A percentile compares a stretch with the other conserved stretches of the same genome.
phyloP scores from a whole-genome alignment of 805 yeast species.

The Pichia paraexigua region DNA sequence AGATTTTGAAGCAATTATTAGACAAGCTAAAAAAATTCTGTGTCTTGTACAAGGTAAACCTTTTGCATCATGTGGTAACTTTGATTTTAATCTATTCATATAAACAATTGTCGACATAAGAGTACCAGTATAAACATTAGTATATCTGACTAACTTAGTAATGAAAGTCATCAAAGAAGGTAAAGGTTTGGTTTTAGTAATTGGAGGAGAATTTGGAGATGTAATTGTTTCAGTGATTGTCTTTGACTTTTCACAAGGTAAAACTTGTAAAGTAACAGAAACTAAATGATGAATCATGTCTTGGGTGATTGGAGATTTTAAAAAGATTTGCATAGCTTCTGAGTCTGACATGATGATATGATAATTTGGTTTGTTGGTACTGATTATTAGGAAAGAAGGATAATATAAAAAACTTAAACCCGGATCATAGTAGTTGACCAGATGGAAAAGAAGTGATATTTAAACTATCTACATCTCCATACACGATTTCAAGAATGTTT shows the following conservation, averaged over 20 bases:
- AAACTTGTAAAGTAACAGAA: conserved; percentile 54
- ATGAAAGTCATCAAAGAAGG: conserved; percentile 74
- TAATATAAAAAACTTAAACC: no score
- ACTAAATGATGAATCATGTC: conserved; percentile 69
- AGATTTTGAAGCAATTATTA: conserved; percentile 64
- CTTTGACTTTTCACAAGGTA: conserved; percentile 47
- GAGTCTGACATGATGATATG: conserved; percentile 33
- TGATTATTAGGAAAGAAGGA: no score
- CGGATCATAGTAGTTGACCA: neutral
- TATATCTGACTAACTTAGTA: conserved; percentile 60
- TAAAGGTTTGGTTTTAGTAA: conserved; percentile 33
- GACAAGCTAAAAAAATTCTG: conserved; percentile 65
- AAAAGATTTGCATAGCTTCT: conserved; percentile 51
- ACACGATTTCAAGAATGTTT: neutral
- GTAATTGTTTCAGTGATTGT: conserved; percentile 29
- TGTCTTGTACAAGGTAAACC: conserved; percentile 78
- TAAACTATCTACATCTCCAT: neutral
- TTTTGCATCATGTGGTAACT: conserved; percentile 62
- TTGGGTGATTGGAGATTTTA: conserved; percentile 62
- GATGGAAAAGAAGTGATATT: neutral
- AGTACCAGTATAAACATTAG: conserved; percentile 76
- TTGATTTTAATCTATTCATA: conserved; percentile 50
- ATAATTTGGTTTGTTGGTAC: neutral
- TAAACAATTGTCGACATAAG: conserved; percentile 65
- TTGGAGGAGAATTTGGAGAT: conserved; percentile 25